Percentiles rank a stretch among this genome's conserved stretches.
Conservation (phyloP, 2,329 filamentous ascomycete species). For the Talaromyces sp. region DNA sequence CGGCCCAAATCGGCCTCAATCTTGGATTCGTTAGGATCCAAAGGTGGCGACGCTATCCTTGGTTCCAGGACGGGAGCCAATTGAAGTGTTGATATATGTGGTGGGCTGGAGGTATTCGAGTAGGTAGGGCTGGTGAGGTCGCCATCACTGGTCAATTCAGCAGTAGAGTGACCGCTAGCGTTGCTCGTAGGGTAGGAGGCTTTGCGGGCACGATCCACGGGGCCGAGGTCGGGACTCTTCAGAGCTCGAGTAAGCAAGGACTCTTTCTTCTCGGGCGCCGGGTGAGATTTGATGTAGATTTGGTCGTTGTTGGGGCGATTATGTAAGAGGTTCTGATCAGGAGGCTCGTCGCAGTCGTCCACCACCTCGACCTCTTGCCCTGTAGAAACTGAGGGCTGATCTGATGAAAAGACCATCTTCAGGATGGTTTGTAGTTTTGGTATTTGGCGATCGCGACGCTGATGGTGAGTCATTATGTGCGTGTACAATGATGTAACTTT, state of each 20-base stretch:
- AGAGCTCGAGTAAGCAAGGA: constrained; percentile 84
- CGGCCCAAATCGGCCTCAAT: constrained; percentile 65
- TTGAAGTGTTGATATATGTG: constrained; percentile 49
- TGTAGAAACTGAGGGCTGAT: constrained; percentile 35
- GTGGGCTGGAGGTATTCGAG: constrained; percentile 83
- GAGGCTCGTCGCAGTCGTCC: constrained; percentile 83
- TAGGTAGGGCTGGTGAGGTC: constrained; percentile 85
- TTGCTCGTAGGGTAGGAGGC: constrained; percentile 60
- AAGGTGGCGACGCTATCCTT: constrained; percentile 22
- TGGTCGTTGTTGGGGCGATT: constrained; percentile 30
- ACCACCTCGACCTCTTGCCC: constrained; percentile 60
- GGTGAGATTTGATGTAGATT: constrained; percentile 47
- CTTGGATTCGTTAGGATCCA: constrained; percentile 50
- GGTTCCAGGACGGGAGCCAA: constrained; percentile 21
- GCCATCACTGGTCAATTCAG: constrained; percentile 91
- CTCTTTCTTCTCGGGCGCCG: constrained; percentile 58
- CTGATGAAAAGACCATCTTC: constrained; percentile 45
- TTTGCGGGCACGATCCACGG: constrained; percentile 55
- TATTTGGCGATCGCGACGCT: constrained; percentile 16
- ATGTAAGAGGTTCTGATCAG: constrained; percentile 52
- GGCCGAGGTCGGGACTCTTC: constrained; percentile 55
- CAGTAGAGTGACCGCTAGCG: constrained; percentile 74
- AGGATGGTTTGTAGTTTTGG: constrained; percentile 40
- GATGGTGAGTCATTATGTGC: constrained; percentile 18
- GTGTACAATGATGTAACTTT: background rate